Percentiles rank a stretch among this genome's conserved stretches.
Conservation (phyloP, 2,329 filamentous ascomycete genomes). For the Claviceps maximensis region DNA sequence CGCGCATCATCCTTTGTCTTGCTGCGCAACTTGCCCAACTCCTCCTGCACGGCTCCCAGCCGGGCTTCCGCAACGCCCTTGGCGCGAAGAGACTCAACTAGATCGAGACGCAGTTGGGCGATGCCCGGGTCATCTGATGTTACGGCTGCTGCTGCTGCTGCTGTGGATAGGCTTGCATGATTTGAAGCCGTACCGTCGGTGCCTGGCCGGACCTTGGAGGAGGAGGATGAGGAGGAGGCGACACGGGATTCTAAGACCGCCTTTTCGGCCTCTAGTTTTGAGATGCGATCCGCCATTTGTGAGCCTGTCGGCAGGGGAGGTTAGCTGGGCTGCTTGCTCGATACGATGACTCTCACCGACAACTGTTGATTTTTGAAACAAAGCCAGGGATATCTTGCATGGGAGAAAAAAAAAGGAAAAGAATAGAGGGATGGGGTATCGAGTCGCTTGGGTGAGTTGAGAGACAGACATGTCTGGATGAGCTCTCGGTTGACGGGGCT, state of each 20-base stretch:
- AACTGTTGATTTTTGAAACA: background rate
- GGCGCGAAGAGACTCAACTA: slow-evolving; percentile 64
- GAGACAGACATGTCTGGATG: slow-evolving; percentile 60
- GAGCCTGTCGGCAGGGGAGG: slow-evolving; percentile 34
- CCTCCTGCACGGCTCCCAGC: slow-evolving; percentile 47
- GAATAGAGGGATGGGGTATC: background rate
- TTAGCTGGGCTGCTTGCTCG: slow-evolving; percentile 8
- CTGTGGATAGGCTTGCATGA: background rate
- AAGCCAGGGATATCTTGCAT: no score
- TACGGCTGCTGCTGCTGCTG: background rate
- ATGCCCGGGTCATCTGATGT: slow-evolving; percentile 19
- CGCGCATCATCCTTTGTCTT: slow-evolving; percentile 46
- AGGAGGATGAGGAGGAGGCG: slow-evolving; percentile 2
- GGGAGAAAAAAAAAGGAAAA: no score
- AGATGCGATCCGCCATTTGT: slow-evolving; percentile 52
- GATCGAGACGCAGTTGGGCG: slow-evolving; percentile 50
- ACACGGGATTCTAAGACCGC: slow-evolving; percentile 21
- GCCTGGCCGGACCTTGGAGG: slow-evolving; percentile 12
- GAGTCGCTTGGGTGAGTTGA: background rate
- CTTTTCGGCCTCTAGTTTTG: slow-evolving; percentile 47
- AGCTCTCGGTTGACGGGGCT: slow-evolving; percentile 48
- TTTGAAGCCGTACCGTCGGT: slow-evolving; percentile 5
- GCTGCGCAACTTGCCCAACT: slow-evolving; percentile 49
- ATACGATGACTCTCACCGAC: background rate
- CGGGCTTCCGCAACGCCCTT: slow-evolving; percentile 54